phyloP scores from a whole-genome alignment of 2,329 filamentous ascomycete species.

The Juglanconis juglandina region DNA sequence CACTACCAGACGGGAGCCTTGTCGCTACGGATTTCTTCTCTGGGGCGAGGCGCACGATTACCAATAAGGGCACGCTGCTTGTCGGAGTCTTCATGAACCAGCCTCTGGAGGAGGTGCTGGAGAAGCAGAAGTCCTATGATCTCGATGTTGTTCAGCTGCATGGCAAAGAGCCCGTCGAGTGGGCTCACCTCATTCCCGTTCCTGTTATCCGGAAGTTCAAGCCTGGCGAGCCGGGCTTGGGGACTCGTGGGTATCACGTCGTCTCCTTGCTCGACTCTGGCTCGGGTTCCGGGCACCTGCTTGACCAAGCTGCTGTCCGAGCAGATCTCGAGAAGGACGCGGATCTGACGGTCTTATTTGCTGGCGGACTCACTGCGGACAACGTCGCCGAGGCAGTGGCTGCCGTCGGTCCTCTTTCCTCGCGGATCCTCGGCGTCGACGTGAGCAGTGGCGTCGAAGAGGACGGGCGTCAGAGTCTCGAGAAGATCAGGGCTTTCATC shows the following conservation, averaged over 20 bases:
- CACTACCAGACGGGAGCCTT: slow-evolving; percentile 22
- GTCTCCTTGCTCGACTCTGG: slow-evolving; percentile 85
- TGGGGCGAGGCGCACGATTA: slow-evolving; percentile 31
- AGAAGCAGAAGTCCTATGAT: slow-evolving; percentile 69
- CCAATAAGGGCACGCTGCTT: slow-evolving; percentile 64
- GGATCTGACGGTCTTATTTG: slow-evolving; percentile 73
- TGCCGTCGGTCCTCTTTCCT: slow-evolving; percentile 56
- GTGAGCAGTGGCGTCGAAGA: slow-evolving; percentile 92
- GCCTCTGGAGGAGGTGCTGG: slow-evolving; percentile 75
- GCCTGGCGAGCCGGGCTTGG: slow-evolving; percentile 69
- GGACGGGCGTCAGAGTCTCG: slow-evolving; percentile 73
- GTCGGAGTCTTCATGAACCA: slow-evolving; percentile 96
- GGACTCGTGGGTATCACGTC: slow-evolving; percentile 74
- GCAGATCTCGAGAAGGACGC: slow-evolving; percentile 62
- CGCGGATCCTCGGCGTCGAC: slow-evolving; percentile 77
- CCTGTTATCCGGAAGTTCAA: slow-evolving; percentile 86
- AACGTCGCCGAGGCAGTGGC: slow-evolving; percentile 70
- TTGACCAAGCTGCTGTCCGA: slow-evolving; percentile 70
- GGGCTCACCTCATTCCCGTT: slow-evolving; percentile 83
- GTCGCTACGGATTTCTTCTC: slow-evolving; percentile 66
- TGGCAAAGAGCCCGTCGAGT: slow-evolving; percentile 87
- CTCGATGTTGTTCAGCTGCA: slow-evolving; percentile 93
- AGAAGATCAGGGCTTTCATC: slow-evolving; percentile 79
- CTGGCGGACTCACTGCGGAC: slow-evolving; percentile 76
- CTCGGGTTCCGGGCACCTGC: slow-evolving; percentile 73